phyloP scores from a whole-genome alignment of 2,329 filamentous ascomycete genomes.

The Nemania abortiva region DNA sequence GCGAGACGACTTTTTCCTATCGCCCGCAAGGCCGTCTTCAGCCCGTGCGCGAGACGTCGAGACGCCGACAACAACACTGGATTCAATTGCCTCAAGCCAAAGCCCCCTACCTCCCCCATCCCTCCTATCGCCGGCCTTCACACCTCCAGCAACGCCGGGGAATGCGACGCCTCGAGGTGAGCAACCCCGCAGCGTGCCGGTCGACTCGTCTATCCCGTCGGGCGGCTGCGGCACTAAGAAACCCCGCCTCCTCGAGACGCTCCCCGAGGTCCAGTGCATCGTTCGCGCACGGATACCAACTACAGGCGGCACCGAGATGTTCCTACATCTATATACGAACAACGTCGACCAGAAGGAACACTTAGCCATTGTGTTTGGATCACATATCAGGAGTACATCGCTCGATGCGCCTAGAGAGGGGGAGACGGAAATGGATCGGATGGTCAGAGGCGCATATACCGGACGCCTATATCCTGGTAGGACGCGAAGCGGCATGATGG shows the following conservation, averaged over 20 bases:
- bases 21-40: slow-evolving; percentile 43
- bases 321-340: slow-evolving; percentile 93
- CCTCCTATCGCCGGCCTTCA: slow-evolving; percentile 88
- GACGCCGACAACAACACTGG: slow-evolving; percentile 16
- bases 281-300: slow-evolving; percentile 96
- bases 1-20: slow-evolving; percentile 56
- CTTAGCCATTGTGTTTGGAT: slow-evolving; percentile 95
- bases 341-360: slow-evolving; percentile 95
- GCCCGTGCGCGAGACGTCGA: slow-evolving; percentile 31
- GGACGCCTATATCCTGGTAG: slow-evolving; percentile 89
- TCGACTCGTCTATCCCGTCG: slow-evolving; percentile 68
- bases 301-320: slow-evolving; percentile 93
- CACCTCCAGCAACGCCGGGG: slow-evolving; percentile 75
- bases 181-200: slow-evolving; percentile 65
- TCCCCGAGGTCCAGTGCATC: slow-evolving; percentile 91
- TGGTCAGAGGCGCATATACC: slow-evolving; percentile 94
- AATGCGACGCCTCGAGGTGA: slow-evolving; percentile 63
- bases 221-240: slow-evolving; percentile 73
- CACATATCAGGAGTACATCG: slow-evolving; percentile 79
- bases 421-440: slow-evolving; percentile 88
- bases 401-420: slow-evolving; percentile 78
- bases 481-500: slow-evolving; percentile 75
- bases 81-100: slow-evolving; percentile 27
- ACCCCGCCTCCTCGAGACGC: slow-evolving; percentile 77
- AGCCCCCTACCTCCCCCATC: slow-evolving; percentile 66